Evolutionary conservation across 2,329 filamentous ascomycete species (phyloP), one percentile per base, ranked within the genome.

Genomic region (Madurella mycetomatis): DNA sequence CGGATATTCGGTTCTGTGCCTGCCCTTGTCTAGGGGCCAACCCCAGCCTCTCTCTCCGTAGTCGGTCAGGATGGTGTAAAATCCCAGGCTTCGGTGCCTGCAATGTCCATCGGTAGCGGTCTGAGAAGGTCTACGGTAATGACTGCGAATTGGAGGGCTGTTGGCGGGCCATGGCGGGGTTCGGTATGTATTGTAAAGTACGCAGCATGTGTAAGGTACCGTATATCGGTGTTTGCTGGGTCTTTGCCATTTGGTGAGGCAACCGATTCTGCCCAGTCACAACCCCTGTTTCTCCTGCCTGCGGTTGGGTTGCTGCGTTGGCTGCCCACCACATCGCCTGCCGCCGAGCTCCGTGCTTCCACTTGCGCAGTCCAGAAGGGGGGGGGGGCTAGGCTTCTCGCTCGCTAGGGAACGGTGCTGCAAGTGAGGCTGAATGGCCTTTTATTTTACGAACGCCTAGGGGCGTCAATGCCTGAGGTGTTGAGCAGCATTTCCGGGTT

Each of bases 361-460:
- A 37, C 31, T 12, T 12, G 34, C 34, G 13, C 34, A 37, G 25
- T 25, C 25, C 34, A 11, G 34, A 11, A 37, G 11, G 4, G 34
- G 13, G 4, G 11, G 11, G 4, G 34, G 13, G 4, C 13, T 37
- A 37, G 13, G 34, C 34, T 11, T 37, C 34, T 37, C 34, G 34
- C 34, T 37, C 34, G 34, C 34, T 37, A 37, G 11, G 9, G 9
- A 37, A 37, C 11, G 9, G 9, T 41, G 43, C 44, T 41, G 43
- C 43, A 17, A 32, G 42, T 51, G 44, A 53, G 50, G 50, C 50
- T 53, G 50, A 47, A 41, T 17, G 18, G 17, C 25, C 34, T 37
- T 44, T 13, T 30, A 47, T 39, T 39, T 47, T 41, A 46, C 32
- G 42, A 32, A 32, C 49, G 42, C 19, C n/a, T 12, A 30, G 18